Evolutionary conservation across 1,139 yeast species (phyloP).

Genomic region (Pneumocystis wakefieldiae): DNA sequence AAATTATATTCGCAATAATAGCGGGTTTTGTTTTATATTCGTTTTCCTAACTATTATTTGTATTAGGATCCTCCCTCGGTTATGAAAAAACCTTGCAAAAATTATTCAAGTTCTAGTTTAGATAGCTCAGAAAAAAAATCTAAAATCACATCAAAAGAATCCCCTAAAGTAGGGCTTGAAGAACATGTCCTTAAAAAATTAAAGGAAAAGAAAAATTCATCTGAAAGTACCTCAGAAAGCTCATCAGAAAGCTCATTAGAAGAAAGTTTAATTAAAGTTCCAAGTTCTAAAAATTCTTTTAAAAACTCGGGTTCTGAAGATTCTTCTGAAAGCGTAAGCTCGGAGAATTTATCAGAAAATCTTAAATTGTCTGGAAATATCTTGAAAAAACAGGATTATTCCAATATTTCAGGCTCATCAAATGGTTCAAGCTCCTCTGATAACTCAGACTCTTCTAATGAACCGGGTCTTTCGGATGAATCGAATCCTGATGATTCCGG

Average conservation of each 20-base stretch:
- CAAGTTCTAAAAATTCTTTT: not conserved
- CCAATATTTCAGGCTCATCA: slow-evolving; percentile 11
- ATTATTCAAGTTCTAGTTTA: not conserved
- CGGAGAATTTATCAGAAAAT: not conserved
- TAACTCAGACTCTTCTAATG: slow-evolving; percentile 1
- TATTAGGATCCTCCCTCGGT: not conserved
- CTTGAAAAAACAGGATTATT: not conserved
- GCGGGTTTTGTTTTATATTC: not conserved
- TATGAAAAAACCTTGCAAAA: not conserved
- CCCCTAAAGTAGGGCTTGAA: not conserved
- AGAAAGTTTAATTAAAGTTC: too few species aligned
- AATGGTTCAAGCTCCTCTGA: not conserved
- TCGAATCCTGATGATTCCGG: slow-evolving; percentile 7
- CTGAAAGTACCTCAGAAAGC: not conserved
- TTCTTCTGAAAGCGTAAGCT: not conserved
- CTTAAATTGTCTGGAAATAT: not conserved
- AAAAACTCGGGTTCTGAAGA: not conserved
- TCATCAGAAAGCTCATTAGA: not conserved
- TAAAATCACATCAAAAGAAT: not conserved
- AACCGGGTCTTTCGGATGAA: not conserved
- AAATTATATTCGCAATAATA: not conserved
- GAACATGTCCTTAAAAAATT: not conserved
- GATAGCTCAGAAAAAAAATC: not conserved
- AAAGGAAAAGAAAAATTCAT: not conserved
- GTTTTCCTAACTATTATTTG: not conserved